Evolutionary conservation across 2,329 filamentous ascomycete species (phyloP), one percentile per base, ranked within the genome.

Genomic region (Fusarium falciforme): DNA sequence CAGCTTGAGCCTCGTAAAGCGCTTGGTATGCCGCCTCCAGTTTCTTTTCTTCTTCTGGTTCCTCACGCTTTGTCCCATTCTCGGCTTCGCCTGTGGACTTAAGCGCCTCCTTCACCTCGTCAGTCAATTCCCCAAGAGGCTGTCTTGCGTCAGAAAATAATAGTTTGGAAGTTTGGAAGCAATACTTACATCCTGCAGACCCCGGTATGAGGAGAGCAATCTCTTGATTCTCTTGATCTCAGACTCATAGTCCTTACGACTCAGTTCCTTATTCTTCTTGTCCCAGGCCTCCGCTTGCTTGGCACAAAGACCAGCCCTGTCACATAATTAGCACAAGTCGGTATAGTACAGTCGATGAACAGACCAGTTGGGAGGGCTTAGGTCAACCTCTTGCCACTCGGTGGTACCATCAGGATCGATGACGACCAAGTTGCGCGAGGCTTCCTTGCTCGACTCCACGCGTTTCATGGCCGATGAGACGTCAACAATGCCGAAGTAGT

Each of bases 401-500:
- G 27, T 61, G 2, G 64, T 47, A 6, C 64, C 64, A 38, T 66
- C 57, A 2, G 64, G 40, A 22, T 40, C 64, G n/a, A 66, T 54
- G 31, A 66, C 33, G 12, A 44, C 49, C 7, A 61, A 14, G 35
- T 66, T 66, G 9, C 64, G 64, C 12, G 47, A 61, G 5, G 64
- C 64, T 42, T 66, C 64, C 44, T 66, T 66, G 29, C 64, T 66
- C 6, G 31, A 52, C 57, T 66, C 64, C 20, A 66, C 49, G 1
- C 64, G 55, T 27, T 66, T 66, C 64, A 66, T 66, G 11, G 27
- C 64, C 5, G 64, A 66, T 2, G 64, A 61, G 42, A 66, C 29
- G n/a, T 66, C 64, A 5, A 66, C 64, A 3, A 66, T 44, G 33
- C 64, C 64, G 27, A 66, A 66, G 33, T 66, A 31, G 33, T 52